Evolutionary conservation across 306 rosid genomes (phyloP).

Genomic region (Dryas drummondii): DNA sequence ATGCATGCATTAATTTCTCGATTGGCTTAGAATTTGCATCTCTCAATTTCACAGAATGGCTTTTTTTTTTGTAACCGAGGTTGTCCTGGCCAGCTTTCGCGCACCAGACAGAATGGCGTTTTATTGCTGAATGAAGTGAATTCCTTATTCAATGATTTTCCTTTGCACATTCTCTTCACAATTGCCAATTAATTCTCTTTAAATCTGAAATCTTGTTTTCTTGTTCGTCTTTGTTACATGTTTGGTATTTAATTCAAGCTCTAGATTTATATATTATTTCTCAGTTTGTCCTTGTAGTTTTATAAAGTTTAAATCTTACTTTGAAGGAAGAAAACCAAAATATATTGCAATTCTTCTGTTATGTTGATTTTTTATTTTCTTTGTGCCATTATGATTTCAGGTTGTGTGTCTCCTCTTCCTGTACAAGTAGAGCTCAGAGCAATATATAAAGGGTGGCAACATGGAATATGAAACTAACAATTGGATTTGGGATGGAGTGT

Average conservation of each 20-base stretch:
- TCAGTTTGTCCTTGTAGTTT: neutral
- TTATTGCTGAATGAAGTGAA: neutral
- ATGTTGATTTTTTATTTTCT: constrained; percentile 5
- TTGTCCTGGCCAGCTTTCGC: no score
- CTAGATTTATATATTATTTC: neutral
- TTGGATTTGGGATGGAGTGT: constrained; percentile 96
- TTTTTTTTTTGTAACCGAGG: no score
- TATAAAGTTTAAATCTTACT: neutral
- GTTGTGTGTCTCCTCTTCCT: constrained; percentile 71
- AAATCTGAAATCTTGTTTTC: neutral
- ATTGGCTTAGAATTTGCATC: neutral
- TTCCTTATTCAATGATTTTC: neutral
- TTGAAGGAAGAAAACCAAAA: neutral
- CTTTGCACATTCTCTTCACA: neutral
- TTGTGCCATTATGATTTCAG: constrained; percentile 21
- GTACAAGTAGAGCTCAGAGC: constrained; percentile 22
- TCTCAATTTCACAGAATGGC: constrained; percentile 3
- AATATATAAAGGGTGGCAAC: constrained; percentile 16
- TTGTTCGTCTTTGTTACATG: neutral
- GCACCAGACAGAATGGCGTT: neutral
- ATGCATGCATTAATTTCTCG: constrained; percentile 1
- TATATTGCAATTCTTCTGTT: neutral
- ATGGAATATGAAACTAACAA: constrained; percentile 79
- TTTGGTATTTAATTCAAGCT: neutral
- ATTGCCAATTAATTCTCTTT: neutral